Base-by-base conservation (phyloP, 1,139 yeast genomes). In the Pichia sp. region DNA sequence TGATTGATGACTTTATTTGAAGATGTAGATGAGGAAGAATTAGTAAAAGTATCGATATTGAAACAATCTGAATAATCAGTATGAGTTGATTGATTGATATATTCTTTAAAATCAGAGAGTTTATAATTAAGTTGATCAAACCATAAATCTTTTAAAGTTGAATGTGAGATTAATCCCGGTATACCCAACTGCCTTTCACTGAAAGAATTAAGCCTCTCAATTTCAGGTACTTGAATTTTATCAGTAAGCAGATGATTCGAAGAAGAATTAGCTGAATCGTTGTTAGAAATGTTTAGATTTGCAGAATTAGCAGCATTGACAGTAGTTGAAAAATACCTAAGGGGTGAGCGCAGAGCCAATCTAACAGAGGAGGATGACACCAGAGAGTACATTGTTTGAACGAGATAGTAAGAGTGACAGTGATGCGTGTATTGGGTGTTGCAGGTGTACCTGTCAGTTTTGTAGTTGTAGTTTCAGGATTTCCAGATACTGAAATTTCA, bases 121-220 rank as follows among this genome's bases (percentile, higher is more conserved):
- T 77, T 68, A 19, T 55, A 48, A 15, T 66, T 63, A 7, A 79
- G 73, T 58, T 83, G 70, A 32, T 71, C 63, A 52, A 68, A 75
- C 82, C 85, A 82, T 30, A 80, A 68, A 51, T 72, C 75, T 28
- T 73, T 58, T 19, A 80, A 59, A 11, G 84, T 75, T 23, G 66
- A 53, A 12, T 67, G 49, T 10, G 81, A 69, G 47, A 74, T 71
- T 17, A 81, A 62, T 1, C 89, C 89, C 4, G 46, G 44, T 6
- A 55, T 43, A 20, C 58, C 58, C 3, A 39, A 21, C 11, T 32
- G 31, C 11, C 34, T 20, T 3, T 45, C 35, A 28, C 42, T 42
- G 23, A 42, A 38, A 3, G 42, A 28, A 25, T 52, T 49, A 14
- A 52, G 24, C 21, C 50, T 42, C 7, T 48, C 53, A 21, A 55